Conservation (phyloP, 1,284 basidiomycete species). For the Ustilago tritici region DNA sequence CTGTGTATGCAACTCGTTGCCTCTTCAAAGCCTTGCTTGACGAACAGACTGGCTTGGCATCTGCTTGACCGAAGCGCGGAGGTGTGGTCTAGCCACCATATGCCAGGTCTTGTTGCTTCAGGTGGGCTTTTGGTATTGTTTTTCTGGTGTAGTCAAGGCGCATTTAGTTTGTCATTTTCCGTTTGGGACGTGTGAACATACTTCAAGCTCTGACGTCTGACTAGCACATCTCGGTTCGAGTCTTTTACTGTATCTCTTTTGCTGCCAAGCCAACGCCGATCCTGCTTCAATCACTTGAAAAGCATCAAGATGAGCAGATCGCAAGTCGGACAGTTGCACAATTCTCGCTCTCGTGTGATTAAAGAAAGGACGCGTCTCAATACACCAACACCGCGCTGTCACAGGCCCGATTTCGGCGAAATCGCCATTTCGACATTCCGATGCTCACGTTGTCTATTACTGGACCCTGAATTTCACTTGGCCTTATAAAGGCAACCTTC, state of each 20-base stretch:
- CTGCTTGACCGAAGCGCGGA: neutral
- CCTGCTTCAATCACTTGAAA: neutral
- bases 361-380: conserved; percentile 13
- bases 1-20: neutral
- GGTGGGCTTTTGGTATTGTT: neutral
- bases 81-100: neutral
- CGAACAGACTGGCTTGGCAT: neutral
- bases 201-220: neutral
- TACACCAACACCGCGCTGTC: conserved; percentile 31
- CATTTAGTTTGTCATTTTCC: conserved; percentile 1
- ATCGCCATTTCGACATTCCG: conserved; percentile 19
- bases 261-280: neutral
- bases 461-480: neutral
- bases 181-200: neutral
- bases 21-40: neutral
- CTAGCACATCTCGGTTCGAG: neutral
- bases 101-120: neutral
- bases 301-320: conserved; percentile 7
- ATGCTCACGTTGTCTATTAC: neutral
- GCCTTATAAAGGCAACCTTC: neutral
- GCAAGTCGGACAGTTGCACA: conserved; percentile 13
- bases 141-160: neutral
- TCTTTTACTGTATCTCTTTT: neutral
- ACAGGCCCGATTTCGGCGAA: conserved; percentile 27
- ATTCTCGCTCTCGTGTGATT: conserved; percentile 24